These are phyloP conservation scores for Neocallimastix lanati DNA, from an alignment of 192 early-diverging fungal species.

Conservation along the genomic window DNA sequence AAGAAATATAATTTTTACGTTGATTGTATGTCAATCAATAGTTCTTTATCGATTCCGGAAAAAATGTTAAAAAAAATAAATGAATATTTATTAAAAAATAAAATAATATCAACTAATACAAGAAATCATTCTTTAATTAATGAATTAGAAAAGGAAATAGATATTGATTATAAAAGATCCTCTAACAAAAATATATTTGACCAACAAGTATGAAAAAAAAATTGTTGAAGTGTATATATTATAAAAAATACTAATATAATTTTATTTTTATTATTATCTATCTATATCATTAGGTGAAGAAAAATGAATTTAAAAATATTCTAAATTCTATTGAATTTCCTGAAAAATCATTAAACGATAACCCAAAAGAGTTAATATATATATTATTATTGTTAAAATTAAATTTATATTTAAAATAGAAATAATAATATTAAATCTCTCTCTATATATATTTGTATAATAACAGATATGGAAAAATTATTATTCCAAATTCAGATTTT, in stretches of 20 bases:
- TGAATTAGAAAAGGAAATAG: background rate
- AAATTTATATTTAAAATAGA: too few species aligned
- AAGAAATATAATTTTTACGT: background rate
- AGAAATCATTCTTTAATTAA: background rate
- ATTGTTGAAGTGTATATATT: too few species aligned
- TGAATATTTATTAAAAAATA: background rate
- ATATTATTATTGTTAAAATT: too few species aligned
- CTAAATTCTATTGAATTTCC: background rate
- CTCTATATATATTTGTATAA: too few species aligned
- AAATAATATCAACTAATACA: background rate
- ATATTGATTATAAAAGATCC: background rate
- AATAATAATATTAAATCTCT: too few species aligned
- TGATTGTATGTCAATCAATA: background rate
- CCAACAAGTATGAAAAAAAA: background rate
- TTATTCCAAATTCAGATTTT: background rate
- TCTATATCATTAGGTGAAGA: background rate
- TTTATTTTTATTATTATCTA: too few species aligned
- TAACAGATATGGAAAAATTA: background rate
- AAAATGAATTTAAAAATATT: background rate
- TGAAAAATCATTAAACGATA: background rate
- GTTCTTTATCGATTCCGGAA: background rate
- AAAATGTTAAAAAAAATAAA: background rate
- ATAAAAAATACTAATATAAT: too few species aligned
- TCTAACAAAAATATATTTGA: background rate
- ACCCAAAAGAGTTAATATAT: background rate